phyloP scores from a whole-genome alignment of 1,284 basidiomycete genomes.

The Trametes sp. region DNA sequence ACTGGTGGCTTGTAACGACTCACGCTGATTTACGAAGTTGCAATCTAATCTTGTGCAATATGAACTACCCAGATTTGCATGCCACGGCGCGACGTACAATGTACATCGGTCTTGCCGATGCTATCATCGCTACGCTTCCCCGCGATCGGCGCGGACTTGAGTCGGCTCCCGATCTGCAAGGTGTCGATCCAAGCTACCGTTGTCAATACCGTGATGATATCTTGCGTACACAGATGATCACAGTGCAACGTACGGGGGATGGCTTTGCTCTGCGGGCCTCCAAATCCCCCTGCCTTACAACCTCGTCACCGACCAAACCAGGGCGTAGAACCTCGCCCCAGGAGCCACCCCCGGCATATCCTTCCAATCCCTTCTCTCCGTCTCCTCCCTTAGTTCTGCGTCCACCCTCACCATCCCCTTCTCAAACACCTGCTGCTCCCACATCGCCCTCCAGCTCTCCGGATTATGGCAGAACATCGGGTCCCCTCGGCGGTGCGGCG shows the following conservation, averaged over 20 bases:
- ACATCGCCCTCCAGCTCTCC: constrained; percentile 50
- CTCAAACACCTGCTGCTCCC: constrained; percentile 49
- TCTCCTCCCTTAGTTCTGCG: constrained; percentile 20
- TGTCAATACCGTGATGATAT: background rate
- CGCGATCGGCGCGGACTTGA: background rate
- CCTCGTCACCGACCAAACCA: constrained; percentile 12
- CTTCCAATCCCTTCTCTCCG: background rate
- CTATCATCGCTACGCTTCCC: no score
- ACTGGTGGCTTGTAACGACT: constrained; percentile 28
- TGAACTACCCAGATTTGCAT: background rate
- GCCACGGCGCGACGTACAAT: background rate
- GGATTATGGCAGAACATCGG: constrained; percentile 46
- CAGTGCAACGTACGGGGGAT: no score
- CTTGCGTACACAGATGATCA: background rate
- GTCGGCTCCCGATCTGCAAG: background rate
- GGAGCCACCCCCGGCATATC: background rate
- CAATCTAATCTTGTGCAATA: constrained; percentile 29
- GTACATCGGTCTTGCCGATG: no score
- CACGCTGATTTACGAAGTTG: constrained; percentile 26
- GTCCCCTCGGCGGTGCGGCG: constrained; percentile 18
- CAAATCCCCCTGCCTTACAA: background rate
- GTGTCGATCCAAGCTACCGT: background rate
- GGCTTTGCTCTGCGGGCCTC: no score
- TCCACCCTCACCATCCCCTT: constrained; percentile 46
- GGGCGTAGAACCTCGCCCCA: background rate